A percentile compares a stretch with the other conserved stretches of the same genome.
Evolutionary conservation across 1,284 basidiomycete species (phyloP).

Genomic region (Sanghuangporus weigelae): DNA sequence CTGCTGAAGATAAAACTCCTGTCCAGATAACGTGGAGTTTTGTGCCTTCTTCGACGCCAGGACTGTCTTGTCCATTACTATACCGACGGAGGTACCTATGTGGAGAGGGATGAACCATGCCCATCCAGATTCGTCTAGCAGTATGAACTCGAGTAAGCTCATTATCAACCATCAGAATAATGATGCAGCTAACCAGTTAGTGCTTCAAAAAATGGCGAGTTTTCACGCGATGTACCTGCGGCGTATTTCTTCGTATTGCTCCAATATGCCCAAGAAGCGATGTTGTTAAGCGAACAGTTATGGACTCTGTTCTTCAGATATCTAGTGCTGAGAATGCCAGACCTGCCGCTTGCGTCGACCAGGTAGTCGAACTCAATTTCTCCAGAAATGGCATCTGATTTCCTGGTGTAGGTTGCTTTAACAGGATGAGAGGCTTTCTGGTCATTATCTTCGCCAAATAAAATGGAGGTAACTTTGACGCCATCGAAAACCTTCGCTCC

Average conservation of each 20-base stretch:
- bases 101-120: conserved; percentile 74
- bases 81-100: conserved; percentile 60
- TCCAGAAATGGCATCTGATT: not conserved
- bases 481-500: conserved; percentile 52
- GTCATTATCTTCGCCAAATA: conserved; percentile 27
- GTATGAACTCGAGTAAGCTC: not conserved
- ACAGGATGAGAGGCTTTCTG: not conserved
- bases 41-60: conserved; percentile 34
- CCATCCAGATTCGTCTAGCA: conserved; percentile 63
- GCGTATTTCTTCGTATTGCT: conserved; percentile 49
- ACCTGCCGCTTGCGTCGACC: conserved; percentile 4
- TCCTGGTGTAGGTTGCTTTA: not conserved
- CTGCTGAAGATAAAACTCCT: conserved; percentile 32
- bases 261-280: conserved; percentile 78
- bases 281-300: conserved; percentile 63
- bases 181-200: conserved; percentile 30
- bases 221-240: conserved; percentile 45
- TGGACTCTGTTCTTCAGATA: conserved; percentile 57
- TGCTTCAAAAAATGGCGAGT: conserved; percentile 59
- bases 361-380: conserved; percentile 9
- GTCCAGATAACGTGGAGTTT: conserved; percentile 21
- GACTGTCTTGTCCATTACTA: conserved; percentile 60
- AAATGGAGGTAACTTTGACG: conserved; percentile 35
- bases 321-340: conserved; percentile 5
- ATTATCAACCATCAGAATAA: conserved; percentile 9